Percentiles rank a stretch among this genome's conserved stretches.
These are phyloP conservation scores for Aspergillus vadensis DNA, from an alignment of 2,329 filamentous ascomycete species.

Conservation along the genomic window DNA sequence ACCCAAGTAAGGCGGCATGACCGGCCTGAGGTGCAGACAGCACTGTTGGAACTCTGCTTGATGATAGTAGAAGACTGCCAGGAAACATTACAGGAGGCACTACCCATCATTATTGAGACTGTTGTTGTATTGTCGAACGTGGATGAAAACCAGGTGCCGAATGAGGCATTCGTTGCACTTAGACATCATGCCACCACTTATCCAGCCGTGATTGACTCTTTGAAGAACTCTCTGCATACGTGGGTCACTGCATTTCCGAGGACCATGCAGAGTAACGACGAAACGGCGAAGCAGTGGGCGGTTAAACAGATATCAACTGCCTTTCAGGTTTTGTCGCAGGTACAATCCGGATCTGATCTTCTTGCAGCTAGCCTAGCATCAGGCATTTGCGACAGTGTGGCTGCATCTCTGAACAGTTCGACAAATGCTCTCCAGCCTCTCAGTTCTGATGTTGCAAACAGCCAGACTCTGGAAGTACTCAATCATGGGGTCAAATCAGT, in stretches of 20 bases:
- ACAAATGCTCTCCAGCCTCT: slow-evolving; percentile 34
- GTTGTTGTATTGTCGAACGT: slow-evolving; percentile 68
- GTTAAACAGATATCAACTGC: slow-evolving; percentile 77
- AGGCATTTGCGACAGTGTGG: slow-evolving; percentile 74
- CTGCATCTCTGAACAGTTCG: slow-evolving; percentile 47
- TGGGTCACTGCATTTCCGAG: slow-evolving; percentile 82
- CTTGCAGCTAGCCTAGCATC: slow-evolving; percentile 39
- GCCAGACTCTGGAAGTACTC: slow-evolving; percentile 33
- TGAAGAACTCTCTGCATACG: slow-evolving; percentile 72
- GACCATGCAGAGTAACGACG: slow-evolving; percentile 80
- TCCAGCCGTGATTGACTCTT: slow-evolving; percentile 60
- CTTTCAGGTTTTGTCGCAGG: slow-evolving; percentile 64
- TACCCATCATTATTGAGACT: slow-evolving; percentile 75
- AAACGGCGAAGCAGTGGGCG: slow-evolving; percentile 70
- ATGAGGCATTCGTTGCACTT: slow-evolving; percentile 48
- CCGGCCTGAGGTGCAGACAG: slow-evolving; percentile 66
- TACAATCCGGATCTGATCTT: slow-evolving; percentile 53
- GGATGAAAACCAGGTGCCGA: slow-evolving; percentile 46
- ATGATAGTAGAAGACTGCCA: slow-evolving; percentile 77
- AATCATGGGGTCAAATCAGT: slow-evolving; percentile 25
- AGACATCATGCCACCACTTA: slow-evolving; percentile 65
- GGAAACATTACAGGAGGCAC: slow-evolving; percentile 68
- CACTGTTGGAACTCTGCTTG: slow-evolving; percentile 71
- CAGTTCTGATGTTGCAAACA: slow-evolving; percentile 19
- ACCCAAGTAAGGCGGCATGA: slow-evolving; percentile 74